Base-by-base conservation (phyloP, 140 eudicot genomes). In the Bidens hawaiensis region DNA sequence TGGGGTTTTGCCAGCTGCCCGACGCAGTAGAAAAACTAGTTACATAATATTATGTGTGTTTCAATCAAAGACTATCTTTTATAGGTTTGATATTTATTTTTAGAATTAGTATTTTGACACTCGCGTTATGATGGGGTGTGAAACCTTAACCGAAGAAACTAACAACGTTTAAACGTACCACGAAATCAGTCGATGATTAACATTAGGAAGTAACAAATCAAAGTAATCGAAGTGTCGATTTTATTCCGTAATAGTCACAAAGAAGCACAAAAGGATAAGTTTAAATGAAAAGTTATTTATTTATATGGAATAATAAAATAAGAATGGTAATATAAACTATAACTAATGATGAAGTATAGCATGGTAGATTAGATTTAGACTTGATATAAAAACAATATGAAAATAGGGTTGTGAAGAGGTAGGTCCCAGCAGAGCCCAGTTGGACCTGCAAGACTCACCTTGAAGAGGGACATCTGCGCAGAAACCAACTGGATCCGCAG, bases 321-420 rank as follows among this genome's bases (percentile, higher is more conserved):
- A 1, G 24, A 45, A 45, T 6, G 58, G n/a, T 46, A 26, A 57
- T 21, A 57, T 21, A 45, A 43, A 13, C 28, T 57, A 41, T 27
- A 43, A 70, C 48, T 16, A 80, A 36, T n/a, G n/a, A 30, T 77
- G 67, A 60, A 53, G 42, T 63, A 72, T 75, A 68, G 48, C 28
- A 31, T 31, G 45, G 63, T 77, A 83, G 76, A 74, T 58, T 58
- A 23, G 52, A 60, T 27, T 22, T 45, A 68, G 60, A 60, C 61
- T 52, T 51, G 6, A 22, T 52, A 62, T 69, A 31, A 33, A 66
- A 65, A 58, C 26, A 42, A 77, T 62, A 67, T 38, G 74, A 68
- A 72, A 74, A 38, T 43, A 67, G 3, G 36, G 75, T 28, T 28
- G 50, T 60, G 57, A 59, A 47, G 26, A 67, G 49, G 59, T 46